phyloP scores from a whole-genome alignment of 768 basidiomycete genomes.

The Pisolithus marmoratus region DNA sequence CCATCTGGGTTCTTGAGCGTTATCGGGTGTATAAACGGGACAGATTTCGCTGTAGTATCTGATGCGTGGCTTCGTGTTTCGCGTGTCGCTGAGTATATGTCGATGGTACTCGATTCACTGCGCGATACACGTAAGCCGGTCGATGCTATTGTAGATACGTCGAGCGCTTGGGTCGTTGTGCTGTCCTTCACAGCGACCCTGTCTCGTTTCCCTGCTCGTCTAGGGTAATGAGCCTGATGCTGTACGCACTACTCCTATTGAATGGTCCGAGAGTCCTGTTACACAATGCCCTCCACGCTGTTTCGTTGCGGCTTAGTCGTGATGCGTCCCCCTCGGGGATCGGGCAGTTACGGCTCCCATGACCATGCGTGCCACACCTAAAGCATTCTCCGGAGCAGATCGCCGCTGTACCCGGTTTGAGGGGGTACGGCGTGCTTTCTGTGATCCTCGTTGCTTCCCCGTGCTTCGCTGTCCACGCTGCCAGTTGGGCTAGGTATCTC shows the following conservation, averaged over 20 bases:
- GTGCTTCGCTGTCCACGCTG: not conserved
- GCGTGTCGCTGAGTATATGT: not conserved
- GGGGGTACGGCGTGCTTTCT: not conserved
- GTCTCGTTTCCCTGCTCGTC: not conserved
- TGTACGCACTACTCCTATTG: not conserved
- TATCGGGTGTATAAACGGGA: not conserved
- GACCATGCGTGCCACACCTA: not conserved
- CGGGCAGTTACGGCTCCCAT: not conserved
- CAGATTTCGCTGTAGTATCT: not conserved
- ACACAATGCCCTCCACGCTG: not conserved
- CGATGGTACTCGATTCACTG: not conserved
- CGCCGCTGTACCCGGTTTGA: not conserved
- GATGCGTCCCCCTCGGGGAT: not conserved
- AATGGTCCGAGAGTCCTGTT: not conserved
- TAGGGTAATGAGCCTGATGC: not conserved
- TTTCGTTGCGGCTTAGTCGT: not conserved
- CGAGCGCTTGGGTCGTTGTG: not conserved
- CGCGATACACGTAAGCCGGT: not conserved
- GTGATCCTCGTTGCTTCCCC: not conserved
- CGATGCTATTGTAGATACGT: not conserved
- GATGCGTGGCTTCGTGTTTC: not conserved
- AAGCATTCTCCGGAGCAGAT: not conserved
- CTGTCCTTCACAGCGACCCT: not conserved
- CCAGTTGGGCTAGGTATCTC: not conserved
- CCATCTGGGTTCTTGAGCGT: not conserved